phyloP scores from a whole-genome alignment of 164 flowering plant species.

The Litsea cubeba region DNA sequence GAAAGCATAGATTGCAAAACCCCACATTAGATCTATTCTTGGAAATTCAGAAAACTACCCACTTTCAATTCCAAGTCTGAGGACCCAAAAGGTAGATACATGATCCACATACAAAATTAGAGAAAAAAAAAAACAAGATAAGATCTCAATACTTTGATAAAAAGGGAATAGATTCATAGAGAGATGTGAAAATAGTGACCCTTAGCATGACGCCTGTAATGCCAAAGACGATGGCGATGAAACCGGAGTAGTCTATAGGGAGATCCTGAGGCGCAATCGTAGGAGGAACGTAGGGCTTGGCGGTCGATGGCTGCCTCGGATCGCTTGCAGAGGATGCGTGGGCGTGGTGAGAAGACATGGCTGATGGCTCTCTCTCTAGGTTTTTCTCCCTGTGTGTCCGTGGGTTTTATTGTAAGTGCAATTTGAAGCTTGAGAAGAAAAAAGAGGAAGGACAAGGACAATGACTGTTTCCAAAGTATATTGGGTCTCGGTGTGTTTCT shows the following conservation, averaged over 20 bases:
- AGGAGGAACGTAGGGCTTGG: constrained; percentile 52
- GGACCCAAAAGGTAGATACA: not conserved
- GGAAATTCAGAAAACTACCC: not conserved
- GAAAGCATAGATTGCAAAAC: not conserved
- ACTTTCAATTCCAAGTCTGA: not conserved
- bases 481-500: too few species aligned
- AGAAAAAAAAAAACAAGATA: too few species aligned
- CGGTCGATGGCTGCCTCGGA: constrained; percentile 82
- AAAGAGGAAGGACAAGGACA: too few species aligned
- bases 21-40: too few species aligned
- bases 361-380: constrained; percentile 23
- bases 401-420: too few species aligned
- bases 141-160: not conserved
- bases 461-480: too few species aligned
- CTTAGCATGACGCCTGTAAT: constrained; percentile 82
- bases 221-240: constrained; percentile 76
- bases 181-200: constrained; percentile 28
- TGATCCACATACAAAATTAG: too few species aligned
- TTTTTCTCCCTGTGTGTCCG: too few species aligned
- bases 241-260: constrained; percentile 84
- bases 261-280: constrained; percentile 56
- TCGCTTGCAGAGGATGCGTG: constrained; percentile 37
- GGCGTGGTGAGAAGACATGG: constrained; percentile 38
- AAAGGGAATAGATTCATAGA: not conserved
- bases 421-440: too few species aligned